Evolutionary conservation across 1,284 basidiomycete species (phyloP), one percentile per base, ranked within the genome.

Genomic region (Sanghuangporus weigelae): DNA sequence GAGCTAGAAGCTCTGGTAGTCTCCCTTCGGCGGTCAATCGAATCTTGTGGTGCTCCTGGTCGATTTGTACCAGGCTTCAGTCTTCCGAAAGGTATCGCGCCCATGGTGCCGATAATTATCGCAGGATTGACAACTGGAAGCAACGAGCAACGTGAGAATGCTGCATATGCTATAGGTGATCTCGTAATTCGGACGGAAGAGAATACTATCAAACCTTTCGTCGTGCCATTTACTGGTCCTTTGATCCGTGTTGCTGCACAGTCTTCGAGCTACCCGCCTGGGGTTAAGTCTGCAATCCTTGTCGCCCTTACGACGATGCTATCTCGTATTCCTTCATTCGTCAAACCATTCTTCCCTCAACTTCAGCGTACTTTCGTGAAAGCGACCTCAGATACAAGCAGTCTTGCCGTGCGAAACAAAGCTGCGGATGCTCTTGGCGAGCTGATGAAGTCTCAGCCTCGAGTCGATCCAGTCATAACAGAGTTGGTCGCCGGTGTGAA

Each of bases 301-400:
- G 84, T 83, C 40, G 92, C 95, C 1, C 82, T 97, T 46, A 86
- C 87, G 0, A 85, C 87, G 10, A 91, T 97, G 82, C 80, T 97
- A 39, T 84, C 89, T 68, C 82, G 84, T 58, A 92, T 98, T 21
- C 95, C 96, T 0, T 79, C 83, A 21, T 93, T 97, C 68, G 94
- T 98, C 68, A 95, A 95, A 73, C 96, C 96, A 0, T 99, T 99
- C 88, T 98, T 98, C 82, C 97, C 96, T 1, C 96, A 99, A 73
- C 79, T 99, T 42, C 96, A 98, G 73, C 85, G 96, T 46, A 98
- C 95, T 0, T 99, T 99, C 73, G 91, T 98, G 75, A 99, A 99
- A 77, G 93, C 94, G 44, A 84, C 92, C 0, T 84, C 89, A 64
- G 96, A 99, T 73, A 77, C 89, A 0, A 83, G 89, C 1, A 93